A percentile compares a stretch with the other conserved stretches of the same genome.
phyloP scores from a whole-genome alignment of 768 basidiomycete species.

The Rhizopogon sp. region DNA sequence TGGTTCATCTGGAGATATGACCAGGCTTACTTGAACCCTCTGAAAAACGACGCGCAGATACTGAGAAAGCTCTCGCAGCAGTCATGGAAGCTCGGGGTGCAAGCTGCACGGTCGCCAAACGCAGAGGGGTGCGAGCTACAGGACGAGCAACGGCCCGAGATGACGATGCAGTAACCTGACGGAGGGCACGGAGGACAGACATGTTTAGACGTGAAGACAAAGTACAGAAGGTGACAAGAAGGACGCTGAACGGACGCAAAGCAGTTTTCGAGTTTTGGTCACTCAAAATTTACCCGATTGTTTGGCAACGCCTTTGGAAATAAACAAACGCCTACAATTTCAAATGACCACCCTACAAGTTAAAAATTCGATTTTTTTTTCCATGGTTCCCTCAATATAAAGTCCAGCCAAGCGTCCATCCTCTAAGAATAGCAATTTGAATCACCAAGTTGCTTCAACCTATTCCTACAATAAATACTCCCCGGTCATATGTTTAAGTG shows the following conservation, averaged over 20 bases:
- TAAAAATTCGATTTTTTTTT: too few species aligned
- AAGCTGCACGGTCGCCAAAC: slow-evolving; percentile 4
- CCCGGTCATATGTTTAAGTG: background rate
- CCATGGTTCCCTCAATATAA: too few species aligned
- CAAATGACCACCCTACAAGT: too few species aligned
- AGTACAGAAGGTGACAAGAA: slow-evolving; percentile 1
- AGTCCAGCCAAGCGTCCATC: too few species aligned
- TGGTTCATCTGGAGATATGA: background rate
- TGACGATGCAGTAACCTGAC: slow-evolving; percentile 46
- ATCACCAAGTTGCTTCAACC: background rate
- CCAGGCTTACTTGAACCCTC: slow-evolving; percentile 38
- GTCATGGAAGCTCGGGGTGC: slow-evolving; percentile 13
- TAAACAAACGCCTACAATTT: slow-evolving; percentile 21
- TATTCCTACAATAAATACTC: slow-evolving; percentile 5
- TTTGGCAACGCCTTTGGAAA: slow-evolving; percentile 28
- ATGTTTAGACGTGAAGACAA: slow-evolving; percentile 28
- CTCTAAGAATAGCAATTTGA: too few species aligned
- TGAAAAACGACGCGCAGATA: slow-evolving; percentile 32
- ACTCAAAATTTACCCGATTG: slow-evolving; percentile 23
- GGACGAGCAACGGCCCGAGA: slow-evolving; percentile 30
- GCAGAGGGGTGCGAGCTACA: slow-evolving; percentile 15
- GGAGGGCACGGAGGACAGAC: slow-evolving; percentile 60
- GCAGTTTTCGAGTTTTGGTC: background rate
- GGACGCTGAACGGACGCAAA: background rate
- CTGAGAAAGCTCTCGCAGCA: slow-evolving; percentile 36